phyloP scores from a whole-genome alignment of 441 rosid genomes.

The Corymbia calophylla region DNA sequence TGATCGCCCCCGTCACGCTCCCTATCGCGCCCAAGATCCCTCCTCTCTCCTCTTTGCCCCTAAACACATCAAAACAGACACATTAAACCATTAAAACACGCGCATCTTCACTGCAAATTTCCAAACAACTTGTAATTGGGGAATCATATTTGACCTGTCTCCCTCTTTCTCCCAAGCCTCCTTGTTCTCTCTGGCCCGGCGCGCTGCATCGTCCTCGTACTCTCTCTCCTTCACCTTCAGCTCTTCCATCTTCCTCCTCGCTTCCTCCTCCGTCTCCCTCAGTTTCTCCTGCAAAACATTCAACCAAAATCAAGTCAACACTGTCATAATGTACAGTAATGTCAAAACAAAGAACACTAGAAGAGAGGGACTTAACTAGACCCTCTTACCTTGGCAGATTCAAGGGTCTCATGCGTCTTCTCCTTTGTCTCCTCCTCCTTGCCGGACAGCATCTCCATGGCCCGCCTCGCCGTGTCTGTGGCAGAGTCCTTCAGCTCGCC shows the following conservation, averaged over 20 bases:
- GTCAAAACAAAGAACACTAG: neutral
- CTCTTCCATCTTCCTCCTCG: conserved; percentile 41
- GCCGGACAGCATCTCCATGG: conserved; percentile 42
- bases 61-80: neutral
- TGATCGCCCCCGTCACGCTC: conserved; percentile 20
- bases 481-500: conserved; percentile 44
- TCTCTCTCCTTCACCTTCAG: conserved; percentile 28
- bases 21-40: neutral
- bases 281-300: conserved; percentile 24
- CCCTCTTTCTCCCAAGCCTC: conserved; percentile 17
- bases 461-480: conserved; percentile 42
- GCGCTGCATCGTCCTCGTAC: conserved; percentile 16
- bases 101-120: neutral
- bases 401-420: conserved; percentile 19
- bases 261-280: conserved; percentile 34
- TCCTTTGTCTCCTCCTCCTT: conserved; percentile 51
- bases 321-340: neutral
- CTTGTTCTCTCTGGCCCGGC: neutral
- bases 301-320: neutral
- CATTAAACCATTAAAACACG: neutral
- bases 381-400: conserved; percentile 25
- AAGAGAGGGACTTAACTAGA: neutral
- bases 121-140: neutral
- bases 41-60: conserved; percentile 30
- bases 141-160: conserved; percentile 5